Conservation (phyloP, 2,329 filamentous ascomycete genomes). For the Paraconiothyrium sp. region DNA sequence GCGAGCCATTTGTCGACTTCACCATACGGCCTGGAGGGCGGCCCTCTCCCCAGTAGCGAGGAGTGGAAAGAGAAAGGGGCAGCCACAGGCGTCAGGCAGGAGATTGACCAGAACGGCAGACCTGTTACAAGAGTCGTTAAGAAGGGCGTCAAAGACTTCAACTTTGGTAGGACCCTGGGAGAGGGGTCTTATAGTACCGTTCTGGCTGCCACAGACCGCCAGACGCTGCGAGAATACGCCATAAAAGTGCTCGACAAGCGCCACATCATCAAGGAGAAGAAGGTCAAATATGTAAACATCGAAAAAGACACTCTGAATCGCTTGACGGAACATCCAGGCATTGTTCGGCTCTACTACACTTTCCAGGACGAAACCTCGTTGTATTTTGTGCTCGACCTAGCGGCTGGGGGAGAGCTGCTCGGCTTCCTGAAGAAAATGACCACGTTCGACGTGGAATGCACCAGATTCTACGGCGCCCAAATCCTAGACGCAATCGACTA, state of each 20-base stretch:
- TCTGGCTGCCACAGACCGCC: conserved; percentile 88
- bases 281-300: conserved; percentile 99
- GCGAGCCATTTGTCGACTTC: conserved; percentile 40
- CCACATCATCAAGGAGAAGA: conserved; percentile 99
- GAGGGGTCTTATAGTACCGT: conserved; percentile 99
- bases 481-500: conserved; percentile 97
- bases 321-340: conserved; percentile 93
- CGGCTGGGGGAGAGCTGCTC: conserved; percentile 88
- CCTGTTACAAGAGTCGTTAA: conserved; percentile 86
- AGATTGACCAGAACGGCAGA: conserved; percentile 85
- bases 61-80: conserved; percentile 97
- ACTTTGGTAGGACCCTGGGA: conserved; percentile 87
- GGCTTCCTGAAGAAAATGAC: conserved; percentile 93
- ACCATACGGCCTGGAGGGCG: conserved; percentile 66
- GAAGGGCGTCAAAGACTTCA: conserved; percentile 97
- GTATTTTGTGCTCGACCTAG: conserved; percentile 96
- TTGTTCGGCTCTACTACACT: conserved; percentile 96
- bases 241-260: conserved; percentile 98
- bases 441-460: conserved; percentile 95
- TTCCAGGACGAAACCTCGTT: conserved; percentile 96
- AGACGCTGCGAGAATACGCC: conserved; percentile 94
- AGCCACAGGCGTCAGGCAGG: conserved; percentile 82
- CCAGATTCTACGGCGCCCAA: conserved; percentile 91
- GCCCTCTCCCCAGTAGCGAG: conserved; percentile 74
- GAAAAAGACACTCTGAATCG: conserved; percentile 98